Evolutionary conservation across 106 monocot genomes (phyloP).

Genomic region (Vanilla planifolia): DNA sequence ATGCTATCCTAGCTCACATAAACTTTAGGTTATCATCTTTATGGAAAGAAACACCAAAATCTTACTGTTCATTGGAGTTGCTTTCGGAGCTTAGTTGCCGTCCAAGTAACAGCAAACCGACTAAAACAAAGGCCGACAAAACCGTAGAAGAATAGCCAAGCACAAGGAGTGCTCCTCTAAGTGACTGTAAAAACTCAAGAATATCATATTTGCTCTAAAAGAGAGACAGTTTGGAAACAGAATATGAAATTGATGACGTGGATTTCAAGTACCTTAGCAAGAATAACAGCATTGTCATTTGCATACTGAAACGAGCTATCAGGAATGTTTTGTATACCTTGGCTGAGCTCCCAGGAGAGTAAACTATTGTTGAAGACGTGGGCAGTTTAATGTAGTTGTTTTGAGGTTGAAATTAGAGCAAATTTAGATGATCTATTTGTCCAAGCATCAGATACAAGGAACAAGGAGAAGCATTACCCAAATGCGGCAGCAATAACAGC

Average conservation of each 20-base stretch:
- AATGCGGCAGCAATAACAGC: slow-evolving; percentile 69
- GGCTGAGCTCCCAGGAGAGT: slow-evolving; percentile 71
- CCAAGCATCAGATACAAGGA: not conserved
- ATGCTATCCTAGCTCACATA: too few relatives aligned
- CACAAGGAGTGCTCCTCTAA: slow-evolving; percentile 61
- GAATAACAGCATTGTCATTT: slow-evolving; percentile 63
- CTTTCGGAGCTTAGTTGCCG: slow-evolving; percentile 39
- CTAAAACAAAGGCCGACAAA: slow-evolving; percentile 37
- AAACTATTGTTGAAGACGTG: slow-evolving; percentile 25
- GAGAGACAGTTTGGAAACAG: not conserved
- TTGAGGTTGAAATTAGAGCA: not conserved
- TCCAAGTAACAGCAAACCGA: slow-evolving; percentile 60
- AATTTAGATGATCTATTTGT: slow-evolving; percentile 1
- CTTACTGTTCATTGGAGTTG: slow-evolving; percentile 24
- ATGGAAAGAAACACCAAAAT: not conserved
- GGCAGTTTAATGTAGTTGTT: not conserved
- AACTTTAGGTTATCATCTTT: too few relatives aligned
- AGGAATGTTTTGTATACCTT: slow-evolving; percentile 72
- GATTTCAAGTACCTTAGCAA: slow-evolving; percentile 52
- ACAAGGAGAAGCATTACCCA: slow-evolving; percentile 37
- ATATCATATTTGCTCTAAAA: not conserved
- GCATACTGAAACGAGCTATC: slow-evolving; percentile 76
- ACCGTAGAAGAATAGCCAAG: slow-evolving; percentile 42
- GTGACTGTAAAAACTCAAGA: slow-evolving; percentile 41
- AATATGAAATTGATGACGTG: not conserved